Evolutionary conservation across 768 basidiomycete species (phyloP), one percentile per base, ranked within the genome.

Genomic region (Podaxis sp.): DNA sequence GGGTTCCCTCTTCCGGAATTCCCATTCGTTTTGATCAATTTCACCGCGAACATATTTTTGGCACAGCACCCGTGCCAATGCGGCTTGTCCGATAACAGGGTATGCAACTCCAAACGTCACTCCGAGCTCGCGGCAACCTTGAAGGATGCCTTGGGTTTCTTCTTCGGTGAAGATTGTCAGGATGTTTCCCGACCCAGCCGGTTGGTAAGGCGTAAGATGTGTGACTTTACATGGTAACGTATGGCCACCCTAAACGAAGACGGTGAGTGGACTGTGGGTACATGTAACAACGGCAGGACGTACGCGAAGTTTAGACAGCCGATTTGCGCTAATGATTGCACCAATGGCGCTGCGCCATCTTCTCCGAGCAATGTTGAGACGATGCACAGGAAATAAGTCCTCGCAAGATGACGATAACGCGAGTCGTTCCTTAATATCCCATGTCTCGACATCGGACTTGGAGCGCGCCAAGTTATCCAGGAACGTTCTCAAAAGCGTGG

Each of bases 101-200:
- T 75, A 77, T 4, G 75, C 82, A 48, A 78, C 77, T 0, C 84
- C 84, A 40, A 86, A 80, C 0, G 84, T 84, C 23, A 85, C 35
- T 0, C 67, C 64, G 18, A 80, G 66, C 37, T 67, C 64, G 47
- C 77, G 78, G 63, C 83, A 84, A 35, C 69, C 75, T 16, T 66
- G 63, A 23, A 76, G 63, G 21, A 83, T 73, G 1, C 46, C 51
- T 9, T 61, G 55, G 11, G 75, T 77, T 44, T 72, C 67, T 6
- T 72, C 66, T 0, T 47, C 47, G 1, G 76, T 69, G 47, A 79
- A 73, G 5, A 63, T 60, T 25, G 55, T 59, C 3, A 56, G 42
- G 10, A 68, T 48, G 13, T 28, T n/a, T 32, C 69, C 67, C 21
- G 79, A 76, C 25, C 65, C 65, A 4, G 82, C 76, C 5, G 79